Evolutionary conservation across 1,139 yeast genomes (phyloP).

Genomic region (Lodderomyces oxycetoniae): DNA sequence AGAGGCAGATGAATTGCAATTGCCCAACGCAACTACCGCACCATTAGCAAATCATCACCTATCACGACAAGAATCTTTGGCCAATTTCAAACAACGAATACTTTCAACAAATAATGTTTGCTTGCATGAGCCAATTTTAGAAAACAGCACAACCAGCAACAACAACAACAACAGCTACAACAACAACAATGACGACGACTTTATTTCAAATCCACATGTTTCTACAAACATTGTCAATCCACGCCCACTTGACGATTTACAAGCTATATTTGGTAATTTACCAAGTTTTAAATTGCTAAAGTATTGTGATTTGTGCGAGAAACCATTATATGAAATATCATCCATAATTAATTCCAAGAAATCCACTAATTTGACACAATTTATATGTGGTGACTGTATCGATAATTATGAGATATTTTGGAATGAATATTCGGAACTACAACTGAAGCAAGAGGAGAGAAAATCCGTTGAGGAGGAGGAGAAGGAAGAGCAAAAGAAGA

Average conservation of each 20-base stretch:
- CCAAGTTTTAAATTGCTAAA: slow-evolving; percentile 43
- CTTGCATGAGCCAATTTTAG: neutral
- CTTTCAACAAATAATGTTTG: slow-evolving; percentile 1
- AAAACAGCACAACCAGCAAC: neutral
- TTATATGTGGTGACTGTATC: slow-evolving; percentile 63
- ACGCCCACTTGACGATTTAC: slow-evolving; percentile 31
- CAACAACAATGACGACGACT: slow-evolving; percentile 1
- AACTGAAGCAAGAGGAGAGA: slow-evolving; percentile 1
- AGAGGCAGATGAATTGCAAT: neutral
- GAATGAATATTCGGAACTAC: slow-evolving; percentile 20
- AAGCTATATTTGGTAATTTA: slow-evolving; percentile 38
- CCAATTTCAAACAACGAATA: slow-evolving; percentile 33
- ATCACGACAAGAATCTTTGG: slow-evolving; percentile 33
- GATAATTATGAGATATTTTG: slow-evolving; percentile 52
- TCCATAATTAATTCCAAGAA: slow-evolving; percentile 20
- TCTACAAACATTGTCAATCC: no score
- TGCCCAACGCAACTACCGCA: slow-evolving; percentile 1
- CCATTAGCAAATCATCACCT: slow-evolving; percentile 10
- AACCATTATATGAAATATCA: slow-evolving; percentile 61
- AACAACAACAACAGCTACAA: slow-evolving; percentile 1
- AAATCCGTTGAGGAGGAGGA: slow-evolving; percentile 15
- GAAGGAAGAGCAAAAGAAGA: slow-evolving; percentile 3
- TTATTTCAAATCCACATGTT: no score
- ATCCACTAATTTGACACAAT: slow-evolving; percentile 35
- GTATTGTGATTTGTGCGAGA: slow-evolving; percentile 62